These are phyloP conservation scores for Saccharomycopsis phalli DNA, from an alignment of 1,139 yeast species.

Conservation along the genomic window DNA sequence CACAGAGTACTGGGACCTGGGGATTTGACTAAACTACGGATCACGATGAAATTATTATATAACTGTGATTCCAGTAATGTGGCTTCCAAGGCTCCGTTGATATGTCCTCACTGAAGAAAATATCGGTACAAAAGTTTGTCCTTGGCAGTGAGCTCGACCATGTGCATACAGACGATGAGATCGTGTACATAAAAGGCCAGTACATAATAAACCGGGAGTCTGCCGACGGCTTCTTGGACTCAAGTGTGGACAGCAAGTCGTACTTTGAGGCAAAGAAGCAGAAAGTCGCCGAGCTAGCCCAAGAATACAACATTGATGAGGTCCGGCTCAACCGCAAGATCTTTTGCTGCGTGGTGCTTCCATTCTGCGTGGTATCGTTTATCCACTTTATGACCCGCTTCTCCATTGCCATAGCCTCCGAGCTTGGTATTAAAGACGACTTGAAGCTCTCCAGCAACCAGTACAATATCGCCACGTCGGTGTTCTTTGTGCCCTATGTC, in stretches of 20 bases:
- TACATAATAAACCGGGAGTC: slow-evolving; percentile 14
- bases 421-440: slow-evolving; percentile 15
- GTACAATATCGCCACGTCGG: slow-evolving; percentile 16
- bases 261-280: slow-evolving; percentile 5
- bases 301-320: slow-evolving; percentile 13
- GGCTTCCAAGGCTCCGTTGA: too few relatives aligned
- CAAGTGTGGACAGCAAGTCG: slow-evolving; percentile 9
- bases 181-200: slow-evolving; percentile 17
- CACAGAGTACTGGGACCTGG: too few relatives aligned
- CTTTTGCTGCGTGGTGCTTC: slow-evolving; percentile 14
- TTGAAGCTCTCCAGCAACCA: slow-evolving; percentile 7
- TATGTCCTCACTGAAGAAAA: background rate
- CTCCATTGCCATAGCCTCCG: slow-evolving; percentile 17
- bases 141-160: slow-evolving; percentile 4
- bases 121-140: slow-evolving; percentile 1
- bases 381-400: slow-evolving; percentile 19
- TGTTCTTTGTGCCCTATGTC: slow-evolving; percentile 18
- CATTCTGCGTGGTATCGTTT: slow-evolving; percentile 17
- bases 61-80: too few relatives aligned
- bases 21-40: too few relatives aligned
- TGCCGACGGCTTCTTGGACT: slow-evolving; percentile 10
- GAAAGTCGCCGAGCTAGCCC: slow-evolving; percentile 10
- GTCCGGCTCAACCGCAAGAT: slow-evolving; percentile 9
- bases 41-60: too few relatives aligned
- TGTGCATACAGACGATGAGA: slow-evolving; percentile 14